A percentile compares a stretch with the other conserved stretches of the same genome.
These are phyloP conservation scores for Chalciporus sphaerocephalus DNA, from an alignment of 768 basidiomycete species.

Conservation along the genomic window DNA sequence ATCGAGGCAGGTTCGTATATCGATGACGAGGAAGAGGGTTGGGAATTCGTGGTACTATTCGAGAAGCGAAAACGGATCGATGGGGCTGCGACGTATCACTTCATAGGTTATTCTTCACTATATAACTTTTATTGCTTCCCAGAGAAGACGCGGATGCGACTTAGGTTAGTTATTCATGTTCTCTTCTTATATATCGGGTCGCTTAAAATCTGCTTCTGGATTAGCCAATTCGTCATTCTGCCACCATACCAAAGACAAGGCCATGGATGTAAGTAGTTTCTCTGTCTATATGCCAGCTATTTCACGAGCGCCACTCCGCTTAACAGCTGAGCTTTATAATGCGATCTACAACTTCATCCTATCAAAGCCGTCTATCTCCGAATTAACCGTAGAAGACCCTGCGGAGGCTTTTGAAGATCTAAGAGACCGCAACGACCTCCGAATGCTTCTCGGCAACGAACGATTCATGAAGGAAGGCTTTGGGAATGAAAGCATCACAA, in stretches of 20 bases:
- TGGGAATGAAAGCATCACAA: slow-evolving; percentile 33
- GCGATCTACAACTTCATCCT: slow-evolving; percentile 79
- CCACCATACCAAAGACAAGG: slow-evolving; percentile 86
- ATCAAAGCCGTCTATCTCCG: slow-evolving; percentile 65
- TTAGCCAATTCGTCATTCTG: slow-evolving; percentile 89
- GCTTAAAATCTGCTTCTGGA: neutral
- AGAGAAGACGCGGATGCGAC: slow-evolving; percentile 78
- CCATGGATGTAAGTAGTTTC: slow-evolving; percentile 72
- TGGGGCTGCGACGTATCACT: slow-evolving; percentile 71
- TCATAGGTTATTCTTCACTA: slow-evolving; percentile 89
- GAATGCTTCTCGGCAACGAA: slow-evolving; percentile 62
- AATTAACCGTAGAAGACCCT: slow-evolving; percentile 95
- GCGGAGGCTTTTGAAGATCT: slow-evolving; percentile 97
- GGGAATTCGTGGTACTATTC: slow-evolving; percentile 89
- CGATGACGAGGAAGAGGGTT: slow-evolving; percentile 85
- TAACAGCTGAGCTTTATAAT: slow-evolving; percentile 77
- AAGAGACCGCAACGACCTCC: slow-evolving; percentile 85
- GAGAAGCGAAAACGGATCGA: slow-evolving; percentile 73
- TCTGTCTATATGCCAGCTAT: neutral
- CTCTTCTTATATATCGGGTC: neutral
- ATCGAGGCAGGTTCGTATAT: slow-evolving; percentile 97
- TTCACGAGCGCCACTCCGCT: neutral
- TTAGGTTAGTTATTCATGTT: slow-evolving; percentile 57
- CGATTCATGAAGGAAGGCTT: slow-evolving; percentile 72
- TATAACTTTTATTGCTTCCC: slow-evolving; percentile 97